A percentile compares a stretch with the other conserved stretches of the same genome.
These are phyloP conservation scores for Entamoeba invadens DNA, from an alignment of 208 protist genomes.

Conservation along the genomic window DNA sequence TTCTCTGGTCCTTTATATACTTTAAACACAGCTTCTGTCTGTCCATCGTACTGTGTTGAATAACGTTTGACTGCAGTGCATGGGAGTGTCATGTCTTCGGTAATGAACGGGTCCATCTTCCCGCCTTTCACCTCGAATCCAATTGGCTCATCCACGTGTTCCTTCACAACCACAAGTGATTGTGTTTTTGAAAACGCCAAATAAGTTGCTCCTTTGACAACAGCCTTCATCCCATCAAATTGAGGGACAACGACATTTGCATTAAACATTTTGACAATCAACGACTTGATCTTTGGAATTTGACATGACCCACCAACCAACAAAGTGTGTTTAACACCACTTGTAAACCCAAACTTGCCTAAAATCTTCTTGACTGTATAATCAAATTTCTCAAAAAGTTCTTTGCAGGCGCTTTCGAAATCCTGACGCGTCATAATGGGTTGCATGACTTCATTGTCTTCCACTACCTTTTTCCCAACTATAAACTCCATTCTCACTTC, in stretches of 20 bases:
- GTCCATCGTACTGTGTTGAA: background rate
- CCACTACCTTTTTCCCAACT: background rate
- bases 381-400: background rate
- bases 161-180: background rate
- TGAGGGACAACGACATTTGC: no score
- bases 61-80: background rate
- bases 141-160: background rate
- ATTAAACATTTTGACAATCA: background rate
- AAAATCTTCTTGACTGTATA: background rate
- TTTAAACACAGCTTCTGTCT: background rate
- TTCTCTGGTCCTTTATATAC: background rate
- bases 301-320: background rate
- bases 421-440: background rate
- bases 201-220: background rate
- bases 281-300: background rate
- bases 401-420: background rate
- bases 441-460: background rate
- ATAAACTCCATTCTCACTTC: background rate
- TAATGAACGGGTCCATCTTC: background rate
- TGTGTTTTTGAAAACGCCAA: background rate
- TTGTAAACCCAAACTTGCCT: background rate
- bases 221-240: background rate
- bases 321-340: background rate
- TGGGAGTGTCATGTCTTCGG: background rate
- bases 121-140: background rate